Evolutionary conservation across 1,139 yeast genomes (phyloP).

Genomic region (Taiozyma sp.): DNA sequence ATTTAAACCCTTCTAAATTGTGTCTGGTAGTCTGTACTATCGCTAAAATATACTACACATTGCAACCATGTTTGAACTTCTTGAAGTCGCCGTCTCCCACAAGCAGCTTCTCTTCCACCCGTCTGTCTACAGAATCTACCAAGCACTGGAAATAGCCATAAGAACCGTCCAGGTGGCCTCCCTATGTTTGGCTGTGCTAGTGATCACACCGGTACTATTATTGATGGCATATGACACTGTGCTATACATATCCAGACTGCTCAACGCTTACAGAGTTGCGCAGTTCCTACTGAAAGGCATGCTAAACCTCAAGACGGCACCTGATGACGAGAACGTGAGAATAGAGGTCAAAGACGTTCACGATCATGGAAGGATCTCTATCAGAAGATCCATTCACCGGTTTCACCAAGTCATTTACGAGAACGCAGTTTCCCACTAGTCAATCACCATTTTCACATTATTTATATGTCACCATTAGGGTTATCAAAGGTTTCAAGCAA

Average conservation of each 20-base stretch:
- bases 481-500: background rate
- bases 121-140: background rate
- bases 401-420: constrained; percentile 8
- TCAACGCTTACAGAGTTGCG: constrained; percentile 4
- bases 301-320: constrained; percentile 3
- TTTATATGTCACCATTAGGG: background rate
- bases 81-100: background rate
- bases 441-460: background rate
- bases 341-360: constrained; percentile 1
- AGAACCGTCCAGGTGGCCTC: background rate
- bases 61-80: background rate
- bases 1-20: background rate
- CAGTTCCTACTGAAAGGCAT: constrained; percentile 1
- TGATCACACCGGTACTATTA: constrained; percentile 5
- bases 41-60: no score
- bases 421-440: constrained; percentile 6
- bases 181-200: constrained; percentile 2
- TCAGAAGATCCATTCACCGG: constrained; percentile 6
- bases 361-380: constrained; percentile 6
- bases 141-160: background rate
- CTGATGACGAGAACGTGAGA: background rate
- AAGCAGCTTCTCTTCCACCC: background rate
- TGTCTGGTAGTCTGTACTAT: background rate
- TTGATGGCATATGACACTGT: constrained; percentile 6
- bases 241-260: constrained; percentile 4